A percentile compares a stretch with the other conserved stretches of the same genome.
Evolutionary conservation across 805 yeast species (phyloP).

Genomic region (Yamadazyma insecticola): DNA sequence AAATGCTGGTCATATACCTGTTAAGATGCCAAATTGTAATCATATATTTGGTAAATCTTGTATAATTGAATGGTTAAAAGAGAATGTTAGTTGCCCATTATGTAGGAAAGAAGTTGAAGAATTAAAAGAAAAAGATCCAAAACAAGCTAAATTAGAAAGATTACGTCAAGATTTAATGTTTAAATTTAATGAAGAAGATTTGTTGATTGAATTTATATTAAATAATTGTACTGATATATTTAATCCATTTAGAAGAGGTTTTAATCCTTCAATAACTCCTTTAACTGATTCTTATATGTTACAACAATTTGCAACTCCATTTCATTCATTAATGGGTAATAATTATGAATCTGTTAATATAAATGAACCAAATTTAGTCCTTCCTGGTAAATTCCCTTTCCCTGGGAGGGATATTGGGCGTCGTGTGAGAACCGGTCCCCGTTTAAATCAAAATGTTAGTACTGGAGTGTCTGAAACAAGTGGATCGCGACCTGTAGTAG

Average conservation of each 20-base stretch:
- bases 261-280: slow-evolving; percentile 32
- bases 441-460: too few relatives aligned
- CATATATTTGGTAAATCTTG: slow-evolving; percentile 40
- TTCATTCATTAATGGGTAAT: slow-evolving; percentile 5
- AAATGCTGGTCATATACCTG: slow-evolving; percentile 27
- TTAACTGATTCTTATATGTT: slow-evolving; percentile 33
- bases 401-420: too few relatives aligned
- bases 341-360: slow-evolving; percentile 2
- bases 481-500: too few relatives aligned
- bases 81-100: slow-evolving; percentile 37
- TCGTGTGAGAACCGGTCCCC: too few relatives aligned
- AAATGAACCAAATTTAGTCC: slow-evolving; percentile 22
- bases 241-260: slow-evolving; percentile 32
- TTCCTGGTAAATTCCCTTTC: slow-evolving; percentile 28
- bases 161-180: slow-evolving; percentile 9
- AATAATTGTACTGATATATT: slow-evolving; percentile 33
- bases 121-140: slow-evolving; percentile 14
- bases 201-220: slow-evolving; percentile 19
- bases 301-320: slow-evolving; percentile 25
- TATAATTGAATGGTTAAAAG: slow-evolving; percentile 37
- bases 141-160: slow-evolving; percentile 11
- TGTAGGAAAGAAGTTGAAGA: slow-evolving; percentile 36
- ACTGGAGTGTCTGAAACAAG: too few relatives aligned
- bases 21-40: slow-evolving; percentile 38
- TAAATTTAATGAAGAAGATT: slow-evolving; percentile 12